Evolutionary conservation across 371 early-diverging fungal genomes (phyloP), one percentile per base, ranked within the genome.

Genomic region (Circinella umbellata): DNA sequence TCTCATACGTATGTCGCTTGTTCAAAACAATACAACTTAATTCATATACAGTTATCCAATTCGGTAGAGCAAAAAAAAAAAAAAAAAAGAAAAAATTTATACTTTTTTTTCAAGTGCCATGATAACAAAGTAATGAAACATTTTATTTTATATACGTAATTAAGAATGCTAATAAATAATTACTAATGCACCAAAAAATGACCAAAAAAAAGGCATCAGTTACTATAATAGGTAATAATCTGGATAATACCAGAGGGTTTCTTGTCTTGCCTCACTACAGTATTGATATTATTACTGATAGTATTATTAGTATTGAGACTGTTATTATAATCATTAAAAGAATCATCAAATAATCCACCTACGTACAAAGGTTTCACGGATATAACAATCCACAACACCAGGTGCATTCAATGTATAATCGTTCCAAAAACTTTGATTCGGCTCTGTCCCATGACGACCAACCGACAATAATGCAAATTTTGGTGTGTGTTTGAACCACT

Each of bases 341-440:
- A 27, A 27, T 27, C 27, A 27, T 82, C 80, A 77, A 83, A 76
- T n/a, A 83, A 60, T 2, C 73, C 75, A 47, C 77, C 72, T 6
- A 77, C n/a, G n/a, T n/a, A n/a, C 74, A 74, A 84, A 84, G 3
- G 76, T 80, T 63, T 84, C 84, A 46, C 84, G 71, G 55, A 84
- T 80, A 53, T 73, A 78, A 59, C 84, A 84, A 37, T 81, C 73
- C 7, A 84, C 27, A 4, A 76, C 71, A 9, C 74, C 75, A 3
- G 80, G 78, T 34, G 79, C 73, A 13, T 47, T 70, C 3, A 84
- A 53, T 14, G 69, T 80, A 54, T 84, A 84, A 61, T 84, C 84
- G 35, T 82, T 65, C 84, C 84, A 84, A 34, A 84, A 84, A 55
- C 80, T 77, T 0, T 77, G 74, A 0, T 80, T 80, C 14, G 74